Evolutionary conservation across 2,329 filamentous ascomycete genomes (phyloP), one percentile per base, ranked within the genome.

Genomic region (Calonectria pseudoturangicola): DNA sequence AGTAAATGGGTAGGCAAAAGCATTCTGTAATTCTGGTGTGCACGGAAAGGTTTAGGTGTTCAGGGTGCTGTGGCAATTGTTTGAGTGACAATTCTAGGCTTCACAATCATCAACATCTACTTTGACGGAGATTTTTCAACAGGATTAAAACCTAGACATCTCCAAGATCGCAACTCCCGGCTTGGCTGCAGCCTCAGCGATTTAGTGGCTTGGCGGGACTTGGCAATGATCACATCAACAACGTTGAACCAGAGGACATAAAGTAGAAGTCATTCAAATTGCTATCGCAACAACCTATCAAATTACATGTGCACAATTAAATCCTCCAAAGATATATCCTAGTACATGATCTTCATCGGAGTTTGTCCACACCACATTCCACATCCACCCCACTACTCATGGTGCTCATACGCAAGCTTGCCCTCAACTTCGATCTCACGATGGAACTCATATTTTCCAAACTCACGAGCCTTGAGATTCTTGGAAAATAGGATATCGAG

Each of bases 401-500:
- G 54, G 10, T 58, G 54, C 54, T 58, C 54, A 58, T 39, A 58
- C 15, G 54, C 54, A 2, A 58, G n/a, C 54, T 58, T 58, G 33
- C 33, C 54, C 33, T 58, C 54, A 21, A 58, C 33, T 7, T 58
- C 54, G 15, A 58, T 41, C n/a, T 58, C 54, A 1, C 54, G 54
- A 13, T 58, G 39, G 6, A 58, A 58, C 54, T 58, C 54, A 13
- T 58, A 58, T 13, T 41, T 25, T 3, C n/a, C 30, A 58, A 58
- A 58, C 1, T 58, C 54, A 13, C 12, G 33, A 25, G 54, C 54
- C n/a, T 58, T 58, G n/a, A 58, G 54, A 10, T 63, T 45, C 39
- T 63, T 63, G 7, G 36, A 43, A 21, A 83, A 83, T 8, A 83
- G 72, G 12, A 82, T 51, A 74, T 83, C 81, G 5, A 83, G 72